Evolutionary conservation across 257 asterid genomes (phyloP).

Genomic region (Capsicum pubescens): DNA sequence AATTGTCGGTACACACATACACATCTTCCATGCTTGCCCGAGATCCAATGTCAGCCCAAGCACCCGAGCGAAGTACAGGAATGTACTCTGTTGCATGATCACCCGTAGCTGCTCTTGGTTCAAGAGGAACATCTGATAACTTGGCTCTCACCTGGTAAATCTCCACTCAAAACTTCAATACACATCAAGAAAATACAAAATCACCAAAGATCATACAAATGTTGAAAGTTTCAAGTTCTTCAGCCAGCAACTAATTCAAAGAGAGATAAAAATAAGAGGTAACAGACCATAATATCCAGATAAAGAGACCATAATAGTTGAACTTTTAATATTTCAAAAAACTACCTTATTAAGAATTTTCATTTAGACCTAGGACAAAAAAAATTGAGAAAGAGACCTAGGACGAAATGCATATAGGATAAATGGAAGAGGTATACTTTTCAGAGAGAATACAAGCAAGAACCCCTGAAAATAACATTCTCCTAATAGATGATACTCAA

Average conservation of each 20-base stretch:
- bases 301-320: no score
- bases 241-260: background rate
- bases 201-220: slow-evolving; percentile 1
- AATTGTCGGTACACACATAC: slow-evolving; percentile 70
- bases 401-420: background rate
- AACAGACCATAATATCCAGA: slow-evolving; percentile 2
- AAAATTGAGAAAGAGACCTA: background rate
- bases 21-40: slow-evolving; percentile 93
- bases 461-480: slow-evolving; percentile 2
- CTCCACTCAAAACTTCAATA: slow-evolving; percentile 33
- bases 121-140: slow-evolving; percentile 45
- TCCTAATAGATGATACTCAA: slow-evolving; percentile 15
- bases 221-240: background rate
- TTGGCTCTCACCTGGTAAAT: slow-evolving; percentile 61
- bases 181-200: slow-evolving; percentile 23
- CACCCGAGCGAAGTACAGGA: slow-evolving; percentile 88
- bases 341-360: background rate
- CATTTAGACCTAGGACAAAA: background rate
- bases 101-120: slow-evolving; percentile 48
- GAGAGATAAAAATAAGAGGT: background rate
- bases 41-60: slow-evolving; percentile 82
- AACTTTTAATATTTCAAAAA: background rate
- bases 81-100: slow-evolving; percentile 46
- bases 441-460: background rate
- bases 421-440: background rate